Conservation (phyloP, 768 basidiomycete genomes). For the Pseudohyphozyma bogoriensis region DNA sequence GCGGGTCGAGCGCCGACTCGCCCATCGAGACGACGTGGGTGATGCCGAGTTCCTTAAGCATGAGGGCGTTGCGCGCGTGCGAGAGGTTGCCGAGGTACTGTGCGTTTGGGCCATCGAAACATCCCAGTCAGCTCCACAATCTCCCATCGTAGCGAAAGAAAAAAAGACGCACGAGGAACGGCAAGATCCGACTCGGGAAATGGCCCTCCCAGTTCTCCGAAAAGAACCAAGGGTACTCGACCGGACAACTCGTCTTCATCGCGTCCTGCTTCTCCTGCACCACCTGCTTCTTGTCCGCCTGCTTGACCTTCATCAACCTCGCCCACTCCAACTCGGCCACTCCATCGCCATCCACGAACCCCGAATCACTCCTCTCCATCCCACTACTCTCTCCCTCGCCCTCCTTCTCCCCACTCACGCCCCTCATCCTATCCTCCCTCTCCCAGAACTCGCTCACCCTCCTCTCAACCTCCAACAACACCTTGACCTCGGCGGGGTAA, state of each 20-base stretch:
- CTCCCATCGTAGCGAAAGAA: constrained; percentile 35
- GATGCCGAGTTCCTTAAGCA: constrained; percentile 90
- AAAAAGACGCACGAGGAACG: constrained; percentile 66
- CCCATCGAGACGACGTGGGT: constrained; percentile 96
- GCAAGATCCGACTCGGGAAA: constrained; percentile 85
- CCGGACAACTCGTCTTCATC: constrained; percentile 40
- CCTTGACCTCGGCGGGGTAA: constrained; percentile 65
- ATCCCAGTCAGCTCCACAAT: constrained; percentile 5
- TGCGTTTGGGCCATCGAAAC: too few relatives aligned
- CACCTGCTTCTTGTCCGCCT: constrained; percentile 3
- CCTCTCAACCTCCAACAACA: constrained; percentile 36
- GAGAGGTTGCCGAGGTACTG: constrained; percentile 49
- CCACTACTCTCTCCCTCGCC: not conserved
- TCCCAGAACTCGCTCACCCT: constrained; percentile 21
- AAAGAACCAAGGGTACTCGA: constrained; percentile 82
- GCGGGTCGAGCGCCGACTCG: constrained; percentile 83
- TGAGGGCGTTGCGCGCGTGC: constrained; percentile 86
- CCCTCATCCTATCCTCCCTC: constrained; percentile 18
- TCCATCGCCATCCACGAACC: not conserved
- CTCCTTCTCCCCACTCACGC: constrained; percentile 8
- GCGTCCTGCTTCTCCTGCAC: not conserved
- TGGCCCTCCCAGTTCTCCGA: constrained; percentile 87
- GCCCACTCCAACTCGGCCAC: constrained; percentile 2
- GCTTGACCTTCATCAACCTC: not conserved
- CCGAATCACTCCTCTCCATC: constrained; percentile 5